Evolutionary conservation across 1,284 basidiomycete species (phyloP).

Genomic region (Naganishia cerealis): DNA sequence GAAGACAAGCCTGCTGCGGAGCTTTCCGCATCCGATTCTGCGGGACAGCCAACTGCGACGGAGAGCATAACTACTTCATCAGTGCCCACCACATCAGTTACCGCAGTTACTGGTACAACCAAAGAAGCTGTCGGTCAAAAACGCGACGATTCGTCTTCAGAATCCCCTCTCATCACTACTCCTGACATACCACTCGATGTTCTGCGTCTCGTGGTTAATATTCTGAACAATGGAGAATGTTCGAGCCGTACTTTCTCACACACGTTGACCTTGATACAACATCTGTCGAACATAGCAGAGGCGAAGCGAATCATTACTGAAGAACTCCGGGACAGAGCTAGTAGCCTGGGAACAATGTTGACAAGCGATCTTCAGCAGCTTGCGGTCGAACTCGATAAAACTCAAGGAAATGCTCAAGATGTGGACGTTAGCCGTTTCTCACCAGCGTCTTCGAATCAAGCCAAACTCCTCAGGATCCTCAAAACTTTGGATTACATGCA

Average conservation of each 20-base stretch:
- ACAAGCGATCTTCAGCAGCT: slow-evolving; percentile 75
- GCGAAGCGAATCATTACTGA: slow-evolving; percentile 81
- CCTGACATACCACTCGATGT: slow-evolving; percentile 79
- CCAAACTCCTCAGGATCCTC: slow-evolving; percentile 84
- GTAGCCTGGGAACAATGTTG: slow-evolving; percentile 76
- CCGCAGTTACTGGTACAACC: slow-evolving; percentile 5
- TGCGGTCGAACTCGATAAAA: slow-evolving; percentile 61
- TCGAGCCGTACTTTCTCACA: slow-evolving; percentile 91
- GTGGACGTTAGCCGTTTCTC: slow-evolving; percentile 75
- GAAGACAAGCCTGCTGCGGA: not conserved
- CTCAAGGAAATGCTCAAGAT: slow-evolving; percentile 64
- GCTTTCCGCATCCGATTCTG: not conserved
- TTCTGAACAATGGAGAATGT: slow-evolving; percentile 89
- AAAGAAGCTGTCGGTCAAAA: slow-evolving; percentile 11
- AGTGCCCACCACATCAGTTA: not conserved
- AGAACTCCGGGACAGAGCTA: slow-evolving; percentile 78
- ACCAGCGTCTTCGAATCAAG: slow-evolving; percentile 84
- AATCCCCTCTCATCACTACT: slow-evolving; percentile 51
- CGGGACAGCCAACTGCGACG: not conserved
- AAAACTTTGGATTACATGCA: slow-evolving; percentile 97
- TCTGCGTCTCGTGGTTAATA: slow-evolving; percentile 85
- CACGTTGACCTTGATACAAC: slow-evolving; percentile 82
- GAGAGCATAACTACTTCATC: slow-evolving; percentile 1
- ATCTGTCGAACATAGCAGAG: slow-evolving; percentile 80
- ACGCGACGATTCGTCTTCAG: slow-evolving; percentile 8